Percentiles rank a stretch among this genome's conserved stretches.
Evolutionary conservation across 2,329 filamentous ascomycete species (phyloP).

Genomic region (Fusarium torreyae): DNA sequence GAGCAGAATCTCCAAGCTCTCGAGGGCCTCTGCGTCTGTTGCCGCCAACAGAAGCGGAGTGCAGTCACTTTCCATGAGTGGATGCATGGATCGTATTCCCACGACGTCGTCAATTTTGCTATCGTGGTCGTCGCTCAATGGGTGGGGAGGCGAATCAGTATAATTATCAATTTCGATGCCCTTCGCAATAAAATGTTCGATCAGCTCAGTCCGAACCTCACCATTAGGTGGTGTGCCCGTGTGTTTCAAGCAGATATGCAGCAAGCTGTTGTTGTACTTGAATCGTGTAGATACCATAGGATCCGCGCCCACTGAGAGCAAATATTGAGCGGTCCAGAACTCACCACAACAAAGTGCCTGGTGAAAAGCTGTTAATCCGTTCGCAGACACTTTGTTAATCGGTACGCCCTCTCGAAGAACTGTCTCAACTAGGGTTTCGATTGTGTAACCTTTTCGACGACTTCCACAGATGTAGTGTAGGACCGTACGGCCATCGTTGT

Average conservation of each 20-base stretch:
- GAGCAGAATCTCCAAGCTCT: slow-evolving; percentile 11
- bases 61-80: slow-evolving; percentile 9
- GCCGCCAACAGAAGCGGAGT: slow-evolving; percentile 25
- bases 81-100: not conserved
- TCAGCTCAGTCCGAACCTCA: not conserved
- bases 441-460: not conserved
- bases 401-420: slow-evolving; percentile 7
- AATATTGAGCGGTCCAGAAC: not conserved
- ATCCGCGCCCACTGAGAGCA: slow-evolving; percentile 21
- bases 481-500: slow-evolving; percentile 3
- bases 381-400: slow-evolving; percentile 5
- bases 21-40: not conserved
- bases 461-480: slow-evolving; percentile 13
- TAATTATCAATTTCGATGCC: slow-evolving; percentile 12
- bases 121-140: not conserved
- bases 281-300: slow-evolving; percentile 15
- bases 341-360: not conserved
- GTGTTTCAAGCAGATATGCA: slow-evolving; percentile 22
- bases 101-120: not conserved
- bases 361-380: slow-evolving; percentile 11
- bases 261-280: slow-evolving; percentile 16
- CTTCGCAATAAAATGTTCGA: slow-evolving; percentile 4
- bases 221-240: not conserved
- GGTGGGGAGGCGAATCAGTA: slow-evolving; percentile 3
- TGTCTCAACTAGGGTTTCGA: not conserved